These are phyloP conservation scores for Pezicula neosporulosa DNA, from an alignment of 2,329 filamentous ascomycete genomes.

Conservation along the genomic window DNA sequence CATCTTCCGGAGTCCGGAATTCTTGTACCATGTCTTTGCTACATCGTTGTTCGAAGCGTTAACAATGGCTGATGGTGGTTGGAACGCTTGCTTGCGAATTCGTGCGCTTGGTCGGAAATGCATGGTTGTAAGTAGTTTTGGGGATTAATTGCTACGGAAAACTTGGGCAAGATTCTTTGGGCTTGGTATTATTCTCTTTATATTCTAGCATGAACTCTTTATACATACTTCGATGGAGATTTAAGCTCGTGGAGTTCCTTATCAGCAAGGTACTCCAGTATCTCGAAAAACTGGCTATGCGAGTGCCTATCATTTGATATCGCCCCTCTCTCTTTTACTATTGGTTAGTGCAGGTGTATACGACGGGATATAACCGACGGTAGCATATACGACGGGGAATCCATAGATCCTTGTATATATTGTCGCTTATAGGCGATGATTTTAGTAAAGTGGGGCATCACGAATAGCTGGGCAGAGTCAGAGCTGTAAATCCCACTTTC, in stretches of 20 bases:
- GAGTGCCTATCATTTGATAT: not conserved
- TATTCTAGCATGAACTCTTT: too few relatives aligned
- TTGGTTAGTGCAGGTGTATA: not conserved
- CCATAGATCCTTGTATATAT: not conserved
- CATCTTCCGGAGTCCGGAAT: not conserved
- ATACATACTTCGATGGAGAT: too few relatives aligned
- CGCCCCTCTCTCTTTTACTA: not conserved
- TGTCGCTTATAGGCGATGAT: too few relatives aligned
- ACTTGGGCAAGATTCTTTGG: not conserved
- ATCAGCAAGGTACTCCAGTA: too few relatives aligned
- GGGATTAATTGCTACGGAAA: not conserved
- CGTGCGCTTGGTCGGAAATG: not conserved
- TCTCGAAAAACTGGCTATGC: too few relatives aligned
- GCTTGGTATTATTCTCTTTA: not conserved
- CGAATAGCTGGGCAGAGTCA: too few relatives aligned
- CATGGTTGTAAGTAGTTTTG: not conserved
- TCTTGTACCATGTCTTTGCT: not conserved
- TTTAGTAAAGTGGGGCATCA: not conserved
- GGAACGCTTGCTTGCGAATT: not conserved
- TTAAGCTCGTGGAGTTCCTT: too few relatives aligned
- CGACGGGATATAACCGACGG: not conserved
- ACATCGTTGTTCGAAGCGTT: not conserved
- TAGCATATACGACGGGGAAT: not conserved
- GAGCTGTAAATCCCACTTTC: too few relatives aligned
- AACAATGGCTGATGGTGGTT: not conserved